phyloP scores from a whole-genome alignment of 2,329 filamentous ascomycete genomes.

The Aurifilum marmelostoma region DNA sequence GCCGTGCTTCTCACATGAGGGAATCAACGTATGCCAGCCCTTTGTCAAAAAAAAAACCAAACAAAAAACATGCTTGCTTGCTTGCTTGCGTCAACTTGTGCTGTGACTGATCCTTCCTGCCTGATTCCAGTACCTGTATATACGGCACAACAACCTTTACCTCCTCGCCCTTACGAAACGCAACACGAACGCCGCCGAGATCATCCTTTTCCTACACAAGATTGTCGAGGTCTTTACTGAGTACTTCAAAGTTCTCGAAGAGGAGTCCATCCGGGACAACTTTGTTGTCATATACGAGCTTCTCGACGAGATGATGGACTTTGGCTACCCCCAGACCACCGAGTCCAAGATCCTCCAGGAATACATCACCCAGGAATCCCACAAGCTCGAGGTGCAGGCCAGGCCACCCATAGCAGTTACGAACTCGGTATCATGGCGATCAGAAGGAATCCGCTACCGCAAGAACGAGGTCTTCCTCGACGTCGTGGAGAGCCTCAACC shows the following conservation, averaged over 20 bases:
- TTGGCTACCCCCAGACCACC: conserved; percentile 97
- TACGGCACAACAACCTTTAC: conserved; percentile 98
- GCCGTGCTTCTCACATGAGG: conserved; percentile 97
- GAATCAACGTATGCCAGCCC: conserved; percentile 75
- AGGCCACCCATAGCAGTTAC: conserved; percentile 96
- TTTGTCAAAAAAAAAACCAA: conserved; percentile 5
- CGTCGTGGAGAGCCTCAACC: conserved; percentile 93
- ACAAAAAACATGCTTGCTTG: background rate
- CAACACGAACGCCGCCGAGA: conserved; percentile 98
- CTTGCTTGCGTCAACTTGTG: background rate
- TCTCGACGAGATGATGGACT: conserved; percentile 99
- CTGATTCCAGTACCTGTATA: conserved; percentile 83
- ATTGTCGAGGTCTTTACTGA: conserved; percentile 99
- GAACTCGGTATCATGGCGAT: conserved; percentile 97
- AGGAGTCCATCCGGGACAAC: conserved; percentile 98
- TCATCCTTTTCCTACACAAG: conserved; percentile 96
- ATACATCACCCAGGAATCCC: conserved; percentile 98
- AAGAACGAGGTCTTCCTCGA: conserved; percentile 99
- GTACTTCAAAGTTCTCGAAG: conserved; percentile 98
- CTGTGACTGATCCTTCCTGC: conserved; percentile 13
- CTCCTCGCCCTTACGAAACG: conserved; percentile 96
- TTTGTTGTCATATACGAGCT: conserved; percentile 99
- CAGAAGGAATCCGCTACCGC: conserved; percentile 95
- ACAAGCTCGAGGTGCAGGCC: conserved; percentile 96
- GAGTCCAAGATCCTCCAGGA: conserved; percentile 98